phyloP scores from a whole-genome alignment of 495 filamentous ascomycete genomes.

The Lasiosphaeria miniovina region DNA sequence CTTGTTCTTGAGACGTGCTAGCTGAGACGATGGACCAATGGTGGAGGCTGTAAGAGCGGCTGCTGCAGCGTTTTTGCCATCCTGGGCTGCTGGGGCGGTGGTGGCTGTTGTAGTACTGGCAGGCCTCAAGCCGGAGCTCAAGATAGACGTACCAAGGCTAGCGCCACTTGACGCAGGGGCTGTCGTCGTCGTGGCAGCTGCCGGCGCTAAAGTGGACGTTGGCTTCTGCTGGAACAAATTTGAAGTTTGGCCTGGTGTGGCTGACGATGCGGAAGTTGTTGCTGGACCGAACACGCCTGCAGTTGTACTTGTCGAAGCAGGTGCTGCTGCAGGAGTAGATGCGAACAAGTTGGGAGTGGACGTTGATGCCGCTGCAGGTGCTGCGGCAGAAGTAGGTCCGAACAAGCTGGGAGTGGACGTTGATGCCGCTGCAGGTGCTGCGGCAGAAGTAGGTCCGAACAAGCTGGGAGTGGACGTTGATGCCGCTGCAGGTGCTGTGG shows the following conservation, averaged over 20 bases:
- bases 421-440: conserved; percentile 16
- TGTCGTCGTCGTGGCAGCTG: conserved; percentile 9
- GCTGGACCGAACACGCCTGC: neutral
- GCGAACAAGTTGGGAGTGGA: conserved; percentile 18
- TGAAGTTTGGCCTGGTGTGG: neutral
- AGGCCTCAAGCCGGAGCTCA: neutral
- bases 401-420: conserved; percentile 26
- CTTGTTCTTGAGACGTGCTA: conserved; percentile 92
- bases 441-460: conserved; percentile 3
- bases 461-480: conserved; percentile 12
- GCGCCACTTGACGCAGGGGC: conserved; percentile 6
- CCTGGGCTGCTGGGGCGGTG: conserved; percentile 20
- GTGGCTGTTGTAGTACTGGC: conserved; percentile 10
- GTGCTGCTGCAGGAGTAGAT: neutral
- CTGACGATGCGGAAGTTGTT: neutral
- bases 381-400: conserved; percentile 5
- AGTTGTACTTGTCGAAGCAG: neutral
- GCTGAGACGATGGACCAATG: conserved; percentile 69
- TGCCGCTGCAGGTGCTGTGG: conserved; percentile 11
- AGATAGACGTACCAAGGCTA: neutral
- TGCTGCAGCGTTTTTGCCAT: conserved; percentile 26
- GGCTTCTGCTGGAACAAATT: neutral
- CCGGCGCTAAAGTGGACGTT: conserved; percentile 7
- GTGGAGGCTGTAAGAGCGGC: conserved; percentile 65
- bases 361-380: conserved; percentile 8